These are phyloP conservation scores for Aquilaria malaccensis DNA, from an alignment of 345 rosid genomes.

Conservation along the genomic window DNA sequence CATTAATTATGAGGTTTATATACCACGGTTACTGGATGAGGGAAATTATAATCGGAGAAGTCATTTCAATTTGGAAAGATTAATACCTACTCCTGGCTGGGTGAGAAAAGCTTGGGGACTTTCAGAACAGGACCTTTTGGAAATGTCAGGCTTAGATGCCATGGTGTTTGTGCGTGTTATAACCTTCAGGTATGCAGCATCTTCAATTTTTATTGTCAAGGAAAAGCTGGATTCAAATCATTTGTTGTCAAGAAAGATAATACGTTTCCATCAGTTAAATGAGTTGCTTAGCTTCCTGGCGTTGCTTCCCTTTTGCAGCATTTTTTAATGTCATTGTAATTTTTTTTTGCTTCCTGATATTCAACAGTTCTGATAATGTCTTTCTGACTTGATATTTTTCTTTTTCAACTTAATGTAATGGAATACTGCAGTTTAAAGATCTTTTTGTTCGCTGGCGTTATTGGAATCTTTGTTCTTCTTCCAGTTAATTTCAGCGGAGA, in stretches of 20 bases:
- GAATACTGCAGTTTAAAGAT: slow-evolving; percentile 71
- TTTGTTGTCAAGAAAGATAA: no score
- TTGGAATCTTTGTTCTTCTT: slow-evolving; percentile 82
- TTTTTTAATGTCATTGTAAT: slow-evolving; percentile 5
- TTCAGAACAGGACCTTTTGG: slow-evolving; percentile 62
- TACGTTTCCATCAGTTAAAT: no score
- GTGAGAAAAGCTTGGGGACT: slow-evolving; percentile 61
- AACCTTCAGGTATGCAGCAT: slow-evolving; percentile 54
- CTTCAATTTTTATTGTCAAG: slow-evolving; percentile 1
- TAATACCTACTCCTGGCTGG: slow-evolving; percentile 87
- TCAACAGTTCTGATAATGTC: not conserved
- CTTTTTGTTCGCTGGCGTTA: slow-evolving; percentile 75
- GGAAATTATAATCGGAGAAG: slow-evolving; percentile 50
- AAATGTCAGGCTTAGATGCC: slow-evolving; percentile 69
- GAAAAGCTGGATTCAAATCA: not conserved
- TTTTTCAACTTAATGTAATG: slow-evolving; percentile 10
- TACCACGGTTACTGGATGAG: slow-evolving; percentile 66
- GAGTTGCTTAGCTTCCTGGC: not conserved
- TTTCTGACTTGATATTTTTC: slow-evolving; percentile 4
- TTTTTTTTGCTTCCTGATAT: slow-evolving; percentile 3
- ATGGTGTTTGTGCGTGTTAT: slow-evolving; percentile 78
- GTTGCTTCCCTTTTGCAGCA: not conserved
- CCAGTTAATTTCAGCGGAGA: slow-evolving; percentile 80
- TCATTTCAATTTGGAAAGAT: slow-evolving; percentile 58
- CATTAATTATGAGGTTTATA: slow-evolving; percentile 51